These are phyloP conservation scores for Luffa aegyptiaca DNA, from an alignment of 306 rosid genomes.

Conservation along the genomic window DNA sequence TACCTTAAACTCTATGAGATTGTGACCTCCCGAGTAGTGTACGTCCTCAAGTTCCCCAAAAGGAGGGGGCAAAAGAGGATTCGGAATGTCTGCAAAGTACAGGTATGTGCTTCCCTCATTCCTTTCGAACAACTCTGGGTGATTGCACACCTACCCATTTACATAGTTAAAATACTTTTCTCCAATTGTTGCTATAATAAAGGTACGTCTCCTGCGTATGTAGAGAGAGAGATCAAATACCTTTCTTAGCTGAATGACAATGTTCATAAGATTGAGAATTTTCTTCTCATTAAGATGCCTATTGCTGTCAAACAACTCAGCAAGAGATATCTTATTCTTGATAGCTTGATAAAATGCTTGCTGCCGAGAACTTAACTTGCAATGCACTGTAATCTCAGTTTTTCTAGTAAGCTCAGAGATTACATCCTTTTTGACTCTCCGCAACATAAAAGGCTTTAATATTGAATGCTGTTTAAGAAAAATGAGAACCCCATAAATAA, in stretches of 20 bases:
- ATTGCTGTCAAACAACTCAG: conserved; percentile 83
- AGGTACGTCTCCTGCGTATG: neutral
- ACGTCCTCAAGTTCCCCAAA: conserved; percentile 94
- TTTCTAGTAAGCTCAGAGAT: conserved; percentile 81
- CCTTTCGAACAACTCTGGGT: conserved; percentile 96
- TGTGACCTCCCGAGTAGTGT: conserved; percentile 83
- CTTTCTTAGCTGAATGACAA: conserved; percentile 95
- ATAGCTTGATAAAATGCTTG: conserved; percentile 98
- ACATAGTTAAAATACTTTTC: conserved; percentile 16
- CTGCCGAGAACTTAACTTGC: conserved; percentile 96
- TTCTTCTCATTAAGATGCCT: conserved; percentile 89
- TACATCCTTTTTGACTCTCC: conserved; percentile 90
- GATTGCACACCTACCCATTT: conserved; percentile 83
- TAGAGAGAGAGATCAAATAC: conserved; percentile 20
- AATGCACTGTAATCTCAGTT: conserved; percentile 91
- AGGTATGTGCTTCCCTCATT: conserved; percentile 87
- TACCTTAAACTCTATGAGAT: conserved; percentile 75
- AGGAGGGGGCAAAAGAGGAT: conserved; percentile 81
- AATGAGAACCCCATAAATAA: conserved; percentile 10
- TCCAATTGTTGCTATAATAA: neutral
- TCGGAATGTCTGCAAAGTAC: conserved; percentile 68
- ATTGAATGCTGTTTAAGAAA: conserved; percentile 72
- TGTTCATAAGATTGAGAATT: conserved; percentile 82
- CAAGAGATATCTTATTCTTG: conserved; percentile 95
- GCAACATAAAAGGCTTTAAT: conserved; percentile 94